Evolutionary conservation across 2,329 filamentous ascomycete genomes (phyloP), one percentile per base, ranked within the genome.

Genomic region (Dactylellina sp.): DNA sequence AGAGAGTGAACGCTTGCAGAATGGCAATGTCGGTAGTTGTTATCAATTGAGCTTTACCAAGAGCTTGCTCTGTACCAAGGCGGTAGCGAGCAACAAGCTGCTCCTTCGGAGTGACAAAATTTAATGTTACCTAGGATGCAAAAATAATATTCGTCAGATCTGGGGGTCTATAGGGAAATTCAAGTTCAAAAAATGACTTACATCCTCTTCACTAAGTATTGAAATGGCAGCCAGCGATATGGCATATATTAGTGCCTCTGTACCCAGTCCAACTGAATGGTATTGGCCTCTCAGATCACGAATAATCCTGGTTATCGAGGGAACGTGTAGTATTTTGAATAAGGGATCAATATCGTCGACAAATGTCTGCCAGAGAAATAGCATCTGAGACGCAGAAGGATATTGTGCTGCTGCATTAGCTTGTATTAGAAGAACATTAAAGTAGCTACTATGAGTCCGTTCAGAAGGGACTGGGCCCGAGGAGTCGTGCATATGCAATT

Each of bases 201-300:
- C 79, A 62, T 81, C 80, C 14, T 78, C 75, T 16, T 75, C 75
- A 32, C 63, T 78, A 76, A 82, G 79, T 7, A 80, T 79, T 1
- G 85, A 87, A 1, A 85, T 81, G 0, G 84, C 84, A 42, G 82
- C 83, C 75, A 86, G 87, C 77, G 86, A 87, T 22, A 87, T 84
- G n/a, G 85, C 82, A 76, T 86, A 87, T 42, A 87, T 81, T 42
- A 87, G 79, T 16, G 83, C 81, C 75, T 87, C 84, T 68, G 83
- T 77, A 79, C 71, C 79, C 77, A 75, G 76, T 75, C 71, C 77
- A 9, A 63, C 39, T 32, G 76, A 57, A 39, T 63, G 42, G 44
- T 76, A 75, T 62, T 77, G 80, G 0, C 81, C 82, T 75, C 81
- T 82, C 32, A 82, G 79, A 24, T 79, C 79, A 7, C 78, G 78